Evolutionary conservation across 2,329 filamentous ascomycete species (phyloP).

Genomic region (Scleromitrula shiraiana): DNA sequence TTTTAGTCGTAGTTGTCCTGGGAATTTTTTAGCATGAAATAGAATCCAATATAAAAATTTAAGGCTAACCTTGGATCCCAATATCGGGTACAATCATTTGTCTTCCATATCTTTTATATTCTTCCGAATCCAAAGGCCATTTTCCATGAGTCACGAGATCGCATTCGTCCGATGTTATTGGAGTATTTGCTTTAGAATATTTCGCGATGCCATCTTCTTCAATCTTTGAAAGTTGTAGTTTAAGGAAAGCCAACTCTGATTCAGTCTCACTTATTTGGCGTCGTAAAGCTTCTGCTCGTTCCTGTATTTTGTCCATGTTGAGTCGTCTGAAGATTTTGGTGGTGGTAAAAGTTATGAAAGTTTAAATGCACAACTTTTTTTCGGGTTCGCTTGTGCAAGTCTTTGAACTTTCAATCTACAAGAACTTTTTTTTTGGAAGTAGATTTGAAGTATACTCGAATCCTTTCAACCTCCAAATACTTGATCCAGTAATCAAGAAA

Average conservation of each 20-base stretch:
- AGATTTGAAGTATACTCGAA: too few relatives aligned
- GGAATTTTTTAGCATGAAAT: not conserved
- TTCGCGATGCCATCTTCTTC: slow-evolving; percentile 9
- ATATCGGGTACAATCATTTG: slow-evolving; percentile 84
- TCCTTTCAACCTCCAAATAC: not conserved
- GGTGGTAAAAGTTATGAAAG: not conserved
- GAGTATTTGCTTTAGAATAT: not conserved
- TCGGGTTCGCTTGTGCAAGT: not conserved
- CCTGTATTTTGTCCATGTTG: slow-evolving; percentile 32
- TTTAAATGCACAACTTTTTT: not conserved
- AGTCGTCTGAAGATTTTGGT: not conserved
- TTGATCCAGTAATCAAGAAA: not conserved
- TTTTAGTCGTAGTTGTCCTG: slow-evolving; percentile 70
- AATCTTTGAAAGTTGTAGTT: slow-evolving; percentile 35
- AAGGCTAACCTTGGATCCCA: slow-evolving; percentile 58
- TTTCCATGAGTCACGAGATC: slow-evolving; percentile 27
- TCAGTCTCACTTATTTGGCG: slow-evolving; percentile 42
- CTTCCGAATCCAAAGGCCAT: slow-evolving; percentile 64
- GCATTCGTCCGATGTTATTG: not conserved
- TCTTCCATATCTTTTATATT: slow-evolving; percentile 81
- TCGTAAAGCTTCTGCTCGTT: slow-evolving; percentile 34
- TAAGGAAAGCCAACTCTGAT: slow-evolving; percentile 39
- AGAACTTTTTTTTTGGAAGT: not conserved
- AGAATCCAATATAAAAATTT: not conserved
- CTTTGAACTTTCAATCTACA: not conserved